Percentiles rank a stretch among this genome's conserved stretches.
Evolutionary conservation across 495 filamentous ascomycete species (phyloP).

Genomic region (Umbilicaria muhlenbergii): DNA sequence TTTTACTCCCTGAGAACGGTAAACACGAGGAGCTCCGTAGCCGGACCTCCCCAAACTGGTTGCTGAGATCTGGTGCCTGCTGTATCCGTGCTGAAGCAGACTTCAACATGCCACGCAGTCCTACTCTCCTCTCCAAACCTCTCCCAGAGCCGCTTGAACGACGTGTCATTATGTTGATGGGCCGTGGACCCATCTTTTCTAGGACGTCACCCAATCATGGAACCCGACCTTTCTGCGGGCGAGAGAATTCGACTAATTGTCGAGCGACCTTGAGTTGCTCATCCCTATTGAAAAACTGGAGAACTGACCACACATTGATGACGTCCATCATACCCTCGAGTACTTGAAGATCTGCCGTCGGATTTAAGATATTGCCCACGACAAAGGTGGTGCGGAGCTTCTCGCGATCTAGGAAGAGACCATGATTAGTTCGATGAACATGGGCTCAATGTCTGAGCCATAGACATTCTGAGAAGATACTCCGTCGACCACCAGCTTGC

Average conservation of each 20-base stretch:
- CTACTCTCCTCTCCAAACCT: too few species aligned
- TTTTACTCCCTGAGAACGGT: too few species aligned
- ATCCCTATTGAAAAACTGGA: conserved; percentile 31
- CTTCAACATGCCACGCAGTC: too few species aligned
- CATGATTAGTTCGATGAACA: conserved; percentile 30
- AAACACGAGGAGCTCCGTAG: too few species aligned
- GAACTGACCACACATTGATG: conserved; percentile 27
- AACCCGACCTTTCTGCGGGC: conserved; percentile 1
- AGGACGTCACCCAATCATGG: too few species aligned
- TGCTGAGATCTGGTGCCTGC: too few species aligned
- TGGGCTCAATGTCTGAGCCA: conserved; percentile 23
- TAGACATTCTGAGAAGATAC: conserved; percentile 19
- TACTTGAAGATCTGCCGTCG: conserved; percentile 4
- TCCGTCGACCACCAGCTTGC: conserved; percentile 19
- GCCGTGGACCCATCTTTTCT: too few species aligned
- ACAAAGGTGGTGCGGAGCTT: conserved; percentile 31
- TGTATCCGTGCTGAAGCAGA: too few species aligned
- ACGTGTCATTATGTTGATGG: too few species aligned
- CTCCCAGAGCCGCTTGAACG: too few species aligned
- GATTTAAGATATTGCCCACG: conserved; percentile 24
- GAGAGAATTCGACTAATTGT: conserved; percentile 22
- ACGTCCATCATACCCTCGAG: conserved; percentile 31
- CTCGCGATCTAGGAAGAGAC: conserved; percentile 28
- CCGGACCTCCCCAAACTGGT: too few species aligned
- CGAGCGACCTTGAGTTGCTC: conserved; percentile 26